A percentile compares a stretch with the other conserved stretches of the same genome.
Conservation (phyloP, 805 yeast species). For the Hanseniaspora mollemarum region DNA sequence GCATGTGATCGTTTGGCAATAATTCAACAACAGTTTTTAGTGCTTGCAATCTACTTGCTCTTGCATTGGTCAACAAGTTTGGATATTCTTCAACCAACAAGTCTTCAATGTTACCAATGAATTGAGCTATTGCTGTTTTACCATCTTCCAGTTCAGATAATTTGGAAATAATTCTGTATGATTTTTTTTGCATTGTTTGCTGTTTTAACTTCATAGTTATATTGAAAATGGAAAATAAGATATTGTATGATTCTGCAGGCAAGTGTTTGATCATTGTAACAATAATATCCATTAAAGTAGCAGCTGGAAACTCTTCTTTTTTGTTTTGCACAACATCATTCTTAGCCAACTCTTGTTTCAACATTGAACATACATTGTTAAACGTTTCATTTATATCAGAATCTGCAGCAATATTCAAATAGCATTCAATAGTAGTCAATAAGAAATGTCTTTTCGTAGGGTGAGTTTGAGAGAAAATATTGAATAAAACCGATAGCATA, state of each 20-base stretch:
- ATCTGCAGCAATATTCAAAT: slow-evolving; percentile 54
- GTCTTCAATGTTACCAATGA: slow-evolving; percentile 47
- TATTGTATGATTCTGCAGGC: slow-evolving; percentile 56
- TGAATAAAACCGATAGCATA: slow-evolving; percentile 74
- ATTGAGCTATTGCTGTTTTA: slow-evolving; percentile 39
- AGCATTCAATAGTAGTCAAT: slow-evolving; percentile 75
- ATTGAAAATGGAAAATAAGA: slow-evolving; percentile 67
- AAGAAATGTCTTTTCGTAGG: slow-evolving; percentile 76
- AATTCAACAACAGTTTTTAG: slow-evolving; percentile 48
- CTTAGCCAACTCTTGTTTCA: slow-evolving; percentile 62
- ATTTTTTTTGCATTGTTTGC: slow-evolving; percentile 73
- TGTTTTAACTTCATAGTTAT: slow-evolving; percentile 49
- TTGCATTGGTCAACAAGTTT: slow-evolving; percentile 56
- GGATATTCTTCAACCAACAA: slow-evolving; percentile 49
- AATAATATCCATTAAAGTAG: slow-evolving; percentile 83
- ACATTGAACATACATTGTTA: slow-evolving; percentile 69
- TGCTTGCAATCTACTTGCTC: slow-evolving; percentile 67
- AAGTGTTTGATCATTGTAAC: slow-evolving; percentile 80
- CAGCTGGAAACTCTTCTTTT: slow-evolving; percentile 44
- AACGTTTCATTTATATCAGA: slow-evolving; percentile 65
- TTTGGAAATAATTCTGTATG: slow-evolving; percentile 66
- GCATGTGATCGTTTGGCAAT: slow-evolving; percentile 53
- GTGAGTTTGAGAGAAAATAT: slow-evolving; percentile 80
- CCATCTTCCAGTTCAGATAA: slow-evolving; percentile 63
- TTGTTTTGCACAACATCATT: slow-evolving; percentile 32